Conservation (phyloP, 2,329 filamentous ascomycete species). For the Alternaria tenuissima region DNA sequence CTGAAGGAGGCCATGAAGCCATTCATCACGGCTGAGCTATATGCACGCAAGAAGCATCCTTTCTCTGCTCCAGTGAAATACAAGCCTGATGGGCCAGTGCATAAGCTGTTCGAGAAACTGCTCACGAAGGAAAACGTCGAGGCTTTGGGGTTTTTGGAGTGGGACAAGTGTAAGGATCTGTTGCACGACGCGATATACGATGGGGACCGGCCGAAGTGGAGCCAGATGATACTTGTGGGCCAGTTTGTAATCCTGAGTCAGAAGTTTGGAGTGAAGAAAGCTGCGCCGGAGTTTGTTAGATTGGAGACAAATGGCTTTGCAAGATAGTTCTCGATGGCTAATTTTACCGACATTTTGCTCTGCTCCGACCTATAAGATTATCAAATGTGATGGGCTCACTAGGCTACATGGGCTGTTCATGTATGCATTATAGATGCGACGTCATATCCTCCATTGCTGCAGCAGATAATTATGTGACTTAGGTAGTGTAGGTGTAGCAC, state of each 20-base stretch:
- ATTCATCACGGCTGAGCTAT: slow-evolving; percentile 62
- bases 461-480: background rate
- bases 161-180: slow-evolving; percentile 21
- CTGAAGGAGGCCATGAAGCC: slow-evolving; percentile 60
- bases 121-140: slow-evolving; percentile 42
- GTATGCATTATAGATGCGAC: background rate
- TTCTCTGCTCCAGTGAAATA: slow-evolving; percentile 59
- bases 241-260: slow-evolving; percentile 27
- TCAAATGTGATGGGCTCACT: background rate
- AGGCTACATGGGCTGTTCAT: background rate
- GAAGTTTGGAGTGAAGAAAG: slow-evolving; percentile 21
- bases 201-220: slow-evolving; percentile 21
- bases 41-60: slow-evolving; percentile 59
- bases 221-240: slow-evolving; percentile 28
- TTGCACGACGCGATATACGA: slow-evolving; percentile 22
- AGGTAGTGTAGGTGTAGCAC: background rate
- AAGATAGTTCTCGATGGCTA: background rate
- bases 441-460: background rate
- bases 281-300: slow-evolving; percentile 8
- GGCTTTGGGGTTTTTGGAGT: slow-evolving; percentile 33
- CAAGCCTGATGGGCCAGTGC: slow-evolving; percentile 54
- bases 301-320: background rate
- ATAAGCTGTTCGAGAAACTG: slow-evolving; percentile 43
- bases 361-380: background rate
- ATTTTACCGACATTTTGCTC: background rate